Base-by-base conservation (phyloP, 1,284 basidiomycete species). In the Heliocybe sulcata region DNA sequence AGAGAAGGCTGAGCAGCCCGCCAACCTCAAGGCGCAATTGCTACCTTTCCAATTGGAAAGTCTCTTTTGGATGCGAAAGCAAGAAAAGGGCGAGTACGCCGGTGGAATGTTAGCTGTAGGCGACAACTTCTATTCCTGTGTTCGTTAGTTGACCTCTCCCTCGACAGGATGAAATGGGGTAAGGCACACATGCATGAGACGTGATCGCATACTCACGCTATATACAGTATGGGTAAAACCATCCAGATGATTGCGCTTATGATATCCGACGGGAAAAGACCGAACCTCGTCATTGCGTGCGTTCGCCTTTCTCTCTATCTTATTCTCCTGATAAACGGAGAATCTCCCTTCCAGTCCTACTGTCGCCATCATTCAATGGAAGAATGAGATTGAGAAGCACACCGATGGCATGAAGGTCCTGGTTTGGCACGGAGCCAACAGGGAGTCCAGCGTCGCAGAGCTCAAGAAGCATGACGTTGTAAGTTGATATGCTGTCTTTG, bases 321-420 rank as follows among this genome's bases (percentile, higher is more conserved):
- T 14, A 25, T 33, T 16, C 31, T 33, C 12, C 22, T 42, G 38
- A n/a, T 6, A 42, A 42, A 19, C 51, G 9, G 26, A 52, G 8
- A 26, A 3, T 20, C 12, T n/a, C 33, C 22, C 27, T 16, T 6
- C 22, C 22, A 91, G 89, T 20, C 93, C 93, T 1, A 97, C 94
- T 2, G 96, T 98, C 51, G 97, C 97, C 23, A 85, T 99, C 60
- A 95, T 99, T 87, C 96, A 99, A 73, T 99, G 97, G 97, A 84
- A 86, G 62, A 94, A 96, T 68, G 97, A 99, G 69, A 94, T 99
- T 56, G 83, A 85, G 35, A 72, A 85, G 0, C 91, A 93, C 62
- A 90, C 92, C 0, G 80, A 87, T 58, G 85, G 85, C 8, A 74
- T 94, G 64, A 84, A 84, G 53, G 90, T 96, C 26, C 82, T 90